A percentile compares a stretch with the other conserved stretches of the same genome.
Evolutionary conservation across 306 rosid genomes (phyloP).

Genomic region (Dalbergia oliveri): DNA sequence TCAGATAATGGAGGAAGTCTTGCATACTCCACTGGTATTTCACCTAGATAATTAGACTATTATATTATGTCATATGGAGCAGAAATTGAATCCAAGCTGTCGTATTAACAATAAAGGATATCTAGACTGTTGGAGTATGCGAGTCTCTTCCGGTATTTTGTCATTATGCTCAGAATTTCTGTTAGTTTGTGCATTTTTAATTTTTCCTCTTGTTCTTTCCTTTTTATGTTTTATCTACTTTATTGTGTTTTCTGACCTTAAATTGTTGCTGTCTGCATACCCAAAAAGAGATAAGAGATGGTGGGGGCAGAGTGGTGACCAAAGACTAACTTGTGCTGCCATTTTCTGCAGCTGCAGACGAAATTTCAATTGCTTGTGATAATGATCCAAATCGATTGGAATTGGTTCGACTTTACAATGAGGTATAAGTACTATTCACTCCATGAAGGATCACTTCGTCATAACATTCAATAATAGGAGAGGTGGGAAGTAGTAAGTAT

Average conservation of each 20-base stretch:
- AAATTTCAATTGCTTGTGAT: constrained; percentile 69
- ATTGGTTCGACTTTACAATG: constrained; percentile 78
- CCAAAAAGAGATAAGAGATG: too few species aligned
- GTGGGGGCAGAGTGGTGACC: neutral
- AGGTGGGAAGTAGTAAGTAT: neutral
- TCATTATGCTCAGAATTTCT: constrained; percentile 24
- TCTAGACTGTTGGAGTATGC: constrained; percentile 39
- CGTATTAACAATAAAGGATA: constrained; percentile 7
- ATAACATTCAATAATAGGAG: constrained; percentile 8
- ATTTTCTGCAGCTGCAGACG: constrained; percentile 72
- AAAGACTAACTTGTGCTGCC: constrained; percentile 29
- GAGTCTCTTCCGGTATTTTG: constrained; percentile 23
- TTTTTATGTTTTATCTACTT: neutral
- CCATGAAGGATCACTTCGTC: constrained; percentile 5
- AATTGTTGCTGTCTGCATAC: too few species aligned
- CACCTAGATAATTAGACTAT: constrained; percentile 28
- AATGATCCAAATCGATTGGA: constrained; percentile 68
- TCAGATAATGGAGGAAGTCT: constrained; percentile 34
- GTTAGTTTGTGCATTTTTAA: neutral
- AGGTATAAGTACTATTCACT: constrained; percentile 57
- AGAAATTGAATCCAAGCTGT: constrained; percentile 25
- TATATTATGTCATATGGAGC: neutral
- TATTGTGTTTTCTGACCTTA: too few species aligned
- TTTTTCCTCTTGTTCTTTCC: neutral
- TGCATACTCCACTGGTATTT: constrained; percentile 36